Percentiles rank a stretch among this genome's conserved stretches.
Conservation (phyloP, 345 rosid genomes). For the Sonneratia alba region DNA sequence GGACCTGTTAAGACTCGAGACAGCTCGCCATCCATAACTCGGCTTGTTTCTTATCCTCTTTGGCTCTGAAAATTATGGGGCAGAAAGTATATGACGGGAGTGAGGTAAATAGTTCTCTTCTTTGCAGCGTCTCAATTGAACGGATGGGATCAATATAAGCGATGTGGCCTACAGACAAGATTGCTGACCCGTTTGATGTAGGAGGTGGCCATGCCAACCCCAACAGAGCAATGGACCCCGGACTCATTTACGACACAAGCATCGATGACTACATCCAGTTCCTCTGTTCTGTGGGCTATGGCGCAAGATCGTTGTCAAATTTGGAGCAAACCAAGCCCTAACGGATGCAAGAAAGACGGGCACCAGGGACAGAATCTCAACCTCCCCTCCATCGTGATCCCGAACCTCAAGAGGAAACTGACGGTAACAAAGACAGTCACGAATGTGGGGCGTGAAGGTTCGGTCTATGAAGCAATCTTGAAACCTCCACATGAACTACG, state of each 20-base stretch:
- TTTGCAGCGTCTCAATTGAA: constrained; percentile 10
- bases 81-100: too few species aligned
- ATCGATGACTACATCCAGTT: constrained; percentile 12
- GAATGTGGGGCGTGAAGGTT: constrained; percentile 34
- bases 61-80: neutral
- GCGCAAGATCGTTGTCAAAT: neutral
- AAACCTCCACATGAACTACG: constrained; percentile 28
- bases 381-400: constrained; percentile 37
- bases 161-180: constrained; percentile 5
- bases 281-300: constrained; percentile 14
- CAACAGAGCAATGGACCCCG: constrained; percentile 18
- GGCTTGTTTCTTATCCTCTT: neutral
- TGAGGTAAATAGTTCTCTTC: neutral
- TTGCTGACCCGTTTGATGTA: constrained; percentile 18
- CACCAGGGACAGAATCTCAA: constrained; percentile 29
- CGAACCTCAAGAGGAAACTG: constrained; percentile 15
- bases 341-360: constrained; percentile 13
- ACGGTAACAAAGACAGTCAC: constrained; percentile 38
- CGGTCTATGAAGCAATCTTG: constrained; percentile 27
- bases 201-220: constrained; percentile 24
- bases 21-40: neutral
- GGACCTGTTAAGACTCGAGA: neutral
- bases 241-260: constrained; percentile 20
- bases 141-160: neutral
- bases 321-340: neutral